These are phyloP conservation scores for Hyphodiscus sp. DNA, from an alignment of 2,329 filamentous ascomycete genomes.

Conservation along the genomic window DNA sequence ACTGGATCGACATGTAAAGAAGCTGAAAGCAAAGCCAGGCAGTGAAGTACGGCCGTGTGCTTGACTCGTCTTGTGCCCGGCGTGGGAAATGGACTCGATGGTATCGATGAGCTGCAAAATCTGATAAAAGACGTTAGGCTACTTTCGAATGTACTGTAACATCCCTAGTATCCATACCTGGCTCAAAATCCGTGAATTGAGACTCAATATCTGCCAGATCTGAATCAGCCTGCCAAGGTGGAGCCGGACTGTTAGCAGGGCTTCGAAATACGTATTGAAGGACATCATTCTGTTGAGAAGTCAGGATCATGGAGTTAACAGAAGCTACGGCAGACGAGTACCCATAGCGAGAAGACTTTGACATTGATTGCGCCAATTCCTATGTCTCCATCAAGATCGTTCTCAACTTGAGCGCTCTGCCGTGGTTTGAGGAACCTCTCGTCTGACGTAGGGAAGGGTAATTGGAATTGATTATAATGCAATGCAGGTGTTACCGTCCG, in stretches of 20 bases:
- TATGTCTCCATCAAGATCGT: not conserved
- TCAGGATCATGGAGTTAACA: too few species aligned
- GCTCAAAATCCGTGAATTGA: constrained; percentile 16
- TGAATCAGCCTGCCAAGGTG: constrained; percentile 14
- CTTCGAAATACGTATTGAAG: constrained; percentile 13
- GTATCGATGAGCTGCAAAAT: constrained; percentile 17
- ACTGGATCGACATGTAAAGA: constrained; percentile 19
- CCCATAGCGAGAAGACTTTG: constrained; percentile 11
- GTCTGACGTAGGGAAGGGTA: constrained; percentile 10
- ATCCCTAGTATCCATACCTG: constrained; percentile 5
- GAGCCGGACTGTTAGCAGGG: constrained; percentile 10
- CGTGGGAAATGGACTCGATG: constrained; percentile 15
- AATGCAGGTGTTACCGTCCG: constrained; percentile 12
- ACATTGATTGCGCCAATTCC: constrained; percentile 4
- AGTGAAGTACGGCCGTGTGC: constrained; percentile 12
- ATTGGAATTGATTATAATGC: constrained; percentile 9
- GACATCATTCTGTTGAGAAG: constrained; percentile 5
- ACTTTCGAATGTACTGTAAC: not conserved
- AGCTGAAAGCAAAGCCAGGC: constrained; percentile 18
- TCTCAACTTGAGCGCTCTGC: not conserved
- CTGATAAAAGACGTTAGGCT: not conserved
- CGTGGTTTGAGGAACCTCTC: constrained; percentile 1
- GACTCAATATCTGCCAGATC: constrained; percentile 17
- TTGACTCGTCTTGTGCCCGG: constrained; percentile 13
- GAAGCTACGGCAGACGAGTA: too few species aligned